Percentiles rank a stretch among this genome's conserved stretches.
Evolutionary conservation across 139 green algal genomes (phyloP).

Genomic region (Eudorina sp.): DNA sequence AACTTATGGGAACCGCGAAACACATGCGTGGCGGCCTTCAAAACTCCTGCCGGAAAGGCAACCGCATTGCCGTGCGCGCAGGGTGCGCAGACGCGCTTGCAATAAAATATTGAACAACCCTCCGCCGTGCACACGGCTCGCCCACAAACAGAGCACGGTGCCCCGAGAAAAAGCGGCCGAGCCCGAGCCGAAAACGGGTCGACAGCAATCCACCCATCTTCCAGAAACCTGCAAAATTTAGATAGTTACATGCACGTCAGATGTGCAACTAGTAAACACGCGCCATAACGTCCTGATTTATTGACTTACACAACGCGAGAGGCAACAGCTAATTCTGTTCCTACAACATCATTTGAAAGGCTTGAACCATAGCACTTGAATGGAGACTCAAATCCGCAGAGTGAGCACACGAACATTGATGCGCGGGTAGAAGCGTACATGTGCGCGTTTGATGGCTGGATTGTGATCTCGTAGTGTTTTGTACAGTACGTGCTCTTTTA

Average conservation of each 20-base stretch:
- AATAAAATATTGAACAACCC: constrained; percentile 3
- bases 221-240: constrained; percentile 14
- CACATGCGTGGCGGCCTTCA: not conserved
- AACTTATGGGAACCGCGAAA: too few relatives aligned
- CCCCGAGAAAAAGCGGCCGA: constrained; percentile 1
- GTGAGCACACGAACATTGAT: not conserved
- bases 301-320: not conserved
- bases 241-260: not conserved
- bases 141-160: not conserved
- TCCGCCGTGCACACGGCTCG: constrained; percentile 6
- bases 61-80: not conserved
- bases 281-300: not conserved
- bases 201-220: constrained; percentile 4
- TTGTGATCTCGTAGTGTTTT: too few relatives aligned
- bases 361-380: constrained; percentile 19
- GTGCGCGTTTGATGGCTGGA: too few relatives aligned
- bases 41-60: constrained; percentile 5
- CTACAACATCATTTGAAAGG: not conserved
- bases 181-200: constrained; percentile 8
- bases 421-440: too few relatives aligned
- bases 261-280: not conserved
- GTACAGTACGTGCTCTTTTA: too few relatives aligned
- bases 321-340: not conserved
- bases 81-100: constrained; percentile 9
- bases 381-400: not conserved